These are phyloP conservation scores for Alliaria petiolata DNA, from an alignment of 345 rosid species.

Conservation along the genomic window DNA sequence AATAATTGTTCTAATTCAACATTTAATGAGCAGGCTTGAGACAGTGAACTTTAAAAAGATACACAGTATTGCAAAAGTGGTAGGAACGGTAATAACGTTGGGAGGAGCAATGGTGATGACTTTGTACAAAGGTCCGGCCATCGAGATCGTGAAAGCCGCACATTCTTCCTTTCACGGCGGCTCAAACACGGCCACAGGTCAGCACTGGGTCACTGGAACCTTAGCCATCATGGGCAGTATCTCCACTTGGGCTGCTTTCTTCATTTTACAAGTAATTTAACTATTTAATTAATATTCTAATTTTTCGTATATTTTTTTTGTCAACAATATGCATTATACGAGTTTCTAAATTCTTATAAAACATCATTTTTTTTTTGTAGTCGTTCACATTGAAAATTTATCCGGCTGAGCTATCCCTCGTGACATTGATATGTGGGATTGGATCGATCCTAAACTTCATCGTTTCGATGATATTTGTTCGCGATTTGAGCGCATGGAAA, in stretches of 20 bases:
- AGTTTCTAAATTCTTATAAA: neutral
- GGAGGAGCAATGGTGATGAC: slow-evolving; percentile 97
- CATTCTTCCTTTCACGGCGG: slow-evolving; percentile 32
- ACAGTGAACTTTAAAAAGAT: slow-evolving; percentile 54
- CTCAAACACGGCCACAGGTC: slow-evolving; percentile 31
- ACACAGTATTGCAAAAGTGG: slow-evolving; percentile 64
- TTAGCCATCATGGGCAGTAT: slow-evolving; percentile 59
- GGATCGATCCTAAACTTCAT: slow-evolving; percentile 59
- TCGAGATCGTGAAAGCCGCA: slow-evolving; percentile 47
- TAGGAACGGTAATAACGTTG: slow-evolving; percentile 69
- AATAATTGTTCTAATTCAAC: neutral
- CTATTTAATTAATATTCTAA: neutral
- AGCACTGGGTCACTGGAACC: slow-evolving; percentile 64
- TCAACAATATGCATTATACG: neutral
- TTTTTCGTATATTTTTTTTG: neutral
- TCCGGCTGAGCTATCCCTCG: slow-evolving; percentile 84
- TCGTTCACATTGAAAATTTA: slow-evolving; percentile 68
- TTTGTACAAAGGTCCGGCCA: slow-evolving; percentile 75
- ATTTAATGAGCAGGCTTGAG: slow-evolving; percentile 59
- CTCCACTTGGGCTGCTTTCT: slow-evolving; percentile 72
- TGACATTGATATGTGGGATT: slow-evolving; percentile 62
- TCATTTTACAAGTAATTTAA: slow-evolving; percentile 39
- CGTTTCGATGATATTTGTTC: slow-evolving; percentile 58
- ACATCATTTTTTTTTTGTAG: slow-evolving; percentile 39
- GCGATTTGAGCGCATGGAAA: slow-evolving; percentile 65